phyloP scores from a whole-genome alignment of 306 rosid species.

The Vicia sativa region DNA sequence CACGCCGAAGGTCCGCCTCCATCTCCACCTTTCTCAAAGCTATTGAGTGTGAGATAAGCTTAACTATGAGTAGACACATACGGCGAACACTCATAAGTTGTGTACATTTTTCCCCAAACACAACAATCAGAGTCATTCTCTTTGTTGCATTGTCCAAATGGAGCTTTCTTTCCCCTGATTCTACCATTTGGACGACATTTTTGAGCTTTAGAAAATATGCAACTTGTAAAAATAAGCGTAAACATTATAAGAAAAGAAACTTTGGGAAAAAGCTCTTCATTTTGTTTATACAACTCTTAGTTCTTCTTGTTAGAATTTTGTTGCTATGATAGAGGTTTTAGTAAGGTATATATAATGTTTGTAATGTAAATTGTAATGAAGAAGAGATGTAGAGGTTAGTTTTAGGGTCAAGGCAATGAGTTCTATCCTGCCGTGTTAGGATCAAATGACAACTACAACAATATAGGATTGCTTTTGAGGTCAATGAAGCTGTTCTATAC shows the following conservation, averaged over 20 bases:
- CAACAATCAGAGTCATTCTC: conserved; percentile 32
- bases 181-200: conserved; percentile 35
- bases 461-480: neutral
- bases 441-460: neutral
- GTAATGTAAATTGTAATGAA: neutral
- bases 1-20: neutral
- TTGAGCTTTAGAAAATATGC: conserved; percentile 31
- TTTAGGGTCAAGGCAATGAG: conserved; percentile 13
- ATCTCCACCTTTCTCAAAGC: neutral
- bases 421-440: neutral
- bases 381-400: neutral
- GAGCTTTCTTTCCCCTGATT: conserved; percentile 35
- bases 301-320: neutral
- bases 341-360: conserved; percentile 2
- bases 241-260: too few species aligned
- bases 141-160: conserved; percentile 40
- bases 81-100: neutral
- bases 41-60: neutral
- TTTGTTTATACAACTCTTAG: neutral
- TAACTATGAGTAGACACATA: neutral
- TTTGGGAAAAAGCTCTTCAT: conserved; percentile 24
- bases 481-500: neutral
- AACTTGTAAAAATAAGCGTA: neutral
- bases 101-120: neutral
- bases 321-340: neutral